Evolutionary conservation across 2,329 filamentous ascomycete species (phyloP).

Genomic region (Trichoderma asperellum): DNA sequence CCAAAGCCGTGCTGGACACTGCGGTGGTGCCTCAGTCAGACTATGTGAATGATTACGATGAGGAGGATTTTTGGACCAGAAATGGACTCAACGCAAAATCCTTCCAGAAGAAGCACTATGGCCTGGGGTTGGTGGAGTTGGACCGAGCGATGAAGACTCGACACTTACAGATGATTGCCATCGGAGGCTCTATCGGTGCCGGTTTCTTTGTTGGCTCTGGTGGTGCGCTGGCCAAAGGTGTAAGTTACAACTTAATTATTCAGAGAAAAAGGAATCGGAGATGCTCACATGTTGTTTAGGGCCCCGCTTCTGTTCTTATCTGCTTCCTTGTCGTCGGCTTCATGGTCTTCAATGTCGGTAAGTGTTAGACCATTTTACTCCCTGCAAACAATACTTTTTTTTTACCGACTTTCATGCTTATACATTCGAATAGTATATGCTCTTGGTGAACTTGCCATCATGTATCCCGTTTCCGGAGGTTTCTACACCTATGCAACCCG

Average conservation of each 20-base stretch:
- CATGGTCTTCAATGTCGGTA: conserved; percentile 63
- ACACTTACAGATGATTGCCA: conserved; percentile 66
- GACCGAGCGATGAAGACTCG: conserved; percentile 57
- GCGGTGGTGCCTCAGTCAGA: conserved; percentile 7
- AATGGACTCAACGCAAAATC: conserved; percentile 44
- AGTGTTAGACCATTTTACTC: conserved; percentile 18
- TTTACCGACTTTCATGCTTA: too few species aligned
- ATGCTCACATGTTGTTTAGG: conserved; percentile 25
- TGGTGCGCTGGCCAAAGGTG: conserved; percentile 56
- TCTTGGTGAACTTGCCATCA: conserved; percentile 63
- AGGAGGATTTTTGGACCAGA: conserved; percentile 43
- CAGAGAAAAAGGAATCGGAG: neutral
- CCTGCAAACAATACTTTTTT: neutral
- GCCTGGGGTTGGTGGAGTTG: conserved; percentile 42
- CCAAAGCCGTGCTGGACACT: neutral
- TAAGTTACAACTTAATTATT: conserved; percentile 38
- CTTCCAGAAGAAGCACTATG: conserved; percentile 42
- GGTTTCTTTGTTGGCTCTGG: conserved; percentile 67
- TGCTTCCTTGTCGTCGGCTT: conserved; percentile 61
- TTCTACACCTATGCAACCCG: conserved; percentile 66
- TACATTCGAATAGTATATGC: conserved; percentile 51
- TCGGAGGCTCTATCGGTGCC: conserved; percentile 64
- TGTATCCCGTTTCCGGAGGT: conserved; percentile 65
- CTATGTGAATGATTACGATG: conserved; percentile 31
- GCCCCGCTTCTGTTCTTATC: conserved; percentile 51